Evolutionary conservation across 2,329 filamentous ascomycete species (phyloP), one percentile per base, ranked within the genome.

Genomic region (Alternaria tenuissima): DNA sequence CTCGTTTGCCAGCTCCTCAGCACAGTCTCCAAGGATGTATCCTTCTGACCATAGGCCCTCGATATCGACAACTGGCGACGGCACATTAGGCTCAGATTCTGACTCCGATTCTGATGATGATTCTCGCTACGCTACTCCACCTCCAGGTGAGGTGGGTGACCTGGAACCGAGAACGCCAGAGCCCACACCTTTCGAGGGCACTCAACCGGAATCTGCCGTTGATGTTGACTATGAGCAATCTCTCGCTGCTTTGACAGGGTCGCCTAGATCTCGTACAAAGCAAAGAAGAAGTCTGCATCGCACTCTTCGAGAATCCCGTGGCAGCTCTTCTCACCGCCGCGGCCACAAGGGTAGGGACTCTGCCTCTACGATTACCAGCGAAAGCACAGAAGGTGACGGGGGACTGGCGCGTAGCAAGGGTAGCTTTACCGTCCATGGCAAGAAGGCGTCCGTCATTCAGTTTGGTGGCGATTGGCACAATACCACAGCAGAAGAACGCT

Each of bases 381-480:
- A 72, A 73, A 84, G 71, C 59, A 74, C 63, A 71, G 86, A 80
- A 82, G 91, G 74, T 38, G 91, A 92, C 67, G 88, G 91, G 11
- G 88, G 91, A 11, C 84, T 99, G 12, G 84, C 91, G 7, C 88
- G 95, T 48, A 90, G 91, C 12, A 88, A 91, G 12, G 93, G 93
- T 5, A 96, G 92, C 70, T 99, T 99, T 77, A 96, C 95, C 4
- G 89, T 99, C 4, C 95, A 99, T 73, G 94, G 95, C 62, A 99
- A 98, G 82, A 98, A 99, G 79, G 95, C 95, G 3, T 97, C 93
- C 1, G 92, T 99, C 57, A 92, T 99, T 68, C 96, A 92, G n/a
- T 96, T 99, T 75, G 93, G 94, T 8, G 89, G 89, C n/a, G 94
- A 97, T 69, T 89, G 97, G 82, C 90, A 94, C 71, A 90, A 86